Evolutionary conservation across 169 alveolate species (phyloP).

Genomic region (Eimeria tenella): DNA sequence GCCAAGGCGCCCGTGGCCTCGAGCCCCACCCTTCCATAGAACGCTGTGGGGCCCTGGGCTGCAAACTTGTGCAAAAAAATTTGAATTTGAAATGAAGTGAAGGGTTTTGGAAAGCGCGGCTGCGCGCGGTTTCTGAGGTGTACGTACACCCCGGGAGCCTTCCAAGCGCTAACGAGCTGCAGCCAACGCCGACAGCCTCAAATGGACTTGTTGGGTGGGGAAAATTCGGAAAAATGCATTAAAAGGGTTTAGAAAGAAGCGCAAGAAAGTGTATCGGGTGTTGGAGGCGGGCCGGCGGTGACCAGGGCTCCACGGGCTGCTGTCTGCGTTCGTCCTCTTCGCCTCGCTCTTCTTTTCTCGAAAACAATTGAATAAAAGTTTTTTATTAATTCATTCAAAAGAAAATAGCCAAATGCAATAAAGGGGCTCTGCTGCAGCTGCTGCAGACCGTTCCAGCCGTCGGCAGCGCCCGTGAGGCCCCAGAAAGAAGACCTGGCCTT

Average conservation of each 20-base stretch:
- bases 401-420: not conserved
- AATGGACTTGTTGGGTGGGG: too few relatives aligned
- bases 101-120: too few relatives aligned
- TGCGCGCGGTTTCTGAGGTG: too few relatives aligned
- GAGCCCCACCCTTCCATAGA: conserved; percentile 23
- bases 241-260: too few relatives aligned
- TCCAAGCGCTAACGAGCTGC: too few relatives aligned
- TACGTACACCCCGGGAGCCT: too few relatives aligned
- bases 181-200: too few relatives aligned
- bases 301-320: conserved; percentile 33
- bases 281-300: conserved; percentile 42
- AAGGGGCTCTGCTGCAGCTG: not conserved
- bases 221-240: too few relatives aligned
- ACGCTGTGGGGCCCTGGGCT: not conserved
- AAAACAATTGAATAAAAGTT: conserved; percentile 29
- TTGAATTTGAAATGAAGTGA: too few relatives aligned
- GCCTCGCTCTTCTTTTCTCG: conserved; percentile 4
- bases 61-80: too few relatives aligned
- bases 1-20: conserved; percentile 33
- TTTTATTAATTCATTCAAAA: not conserved
- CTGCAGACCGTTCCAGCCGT: not conserved
- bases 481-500: too few relatives aligned
- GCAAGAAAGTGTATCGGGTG: too few relatives aligned
- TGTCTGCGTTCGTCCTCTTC: not conserved
- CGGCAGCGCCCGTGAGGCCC: conserved; percentile 33